Conservation (phyloP, 495 filamentous ascomycete species). For the Talaromyces liani region DNA sequence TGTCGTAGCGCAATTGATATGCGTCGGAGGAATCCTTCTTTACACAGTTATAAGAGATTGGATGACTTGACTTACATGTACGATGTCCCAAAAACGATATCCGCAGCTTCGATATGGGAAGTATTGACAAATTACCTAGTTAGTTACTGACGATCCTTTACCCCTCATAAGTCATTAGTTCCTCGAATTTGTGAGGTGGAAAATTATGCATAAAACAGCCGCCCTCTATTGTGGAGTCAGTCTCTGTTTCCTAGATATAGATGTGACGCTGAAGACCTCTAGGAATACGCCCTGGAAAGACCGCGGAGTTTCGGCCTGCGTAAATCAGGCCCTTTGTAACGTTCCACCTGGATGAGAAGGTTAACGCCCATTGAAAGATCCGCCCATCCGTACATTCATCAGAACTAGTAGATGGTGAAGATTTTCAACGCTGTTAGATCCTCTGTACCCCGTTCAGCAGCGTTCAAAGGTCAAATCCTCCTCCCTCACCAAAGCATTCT, state of each 20-base stretch:
- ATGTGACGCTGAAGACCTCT: background rate
- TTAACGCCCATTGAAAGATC: background rate
- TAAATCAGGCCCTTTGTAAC: too few relatives aligned
- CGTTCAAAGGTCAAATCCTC: background rate
- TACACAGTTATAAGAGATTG: background rate
- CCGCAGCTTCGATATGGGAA: too few relatives aligned
- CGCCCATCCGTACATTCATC: background rate
- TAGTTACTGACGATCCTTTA: background rate
- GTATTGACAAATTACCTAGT: background rate
- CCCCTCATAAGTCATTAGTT: background rate
- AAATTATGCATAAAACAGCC: background rate
- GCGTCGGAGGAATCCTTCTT: background rate
- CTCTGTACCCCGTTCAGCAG: background rate
- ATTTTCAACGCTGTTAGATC: background rate
- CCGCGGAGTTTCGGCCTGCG: background rate
- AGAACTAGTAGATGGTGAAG: background rate
- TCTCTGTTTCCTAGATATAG: background rate
- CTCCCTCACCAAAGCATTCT: background rate
- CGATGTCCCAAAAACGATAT: too few relatives aligned
- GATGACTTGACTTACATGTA: background rate
- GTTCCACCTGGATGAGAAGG: background rate
- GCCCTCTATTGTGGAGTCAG: background rate
- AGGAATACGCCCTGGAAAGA: background rate
- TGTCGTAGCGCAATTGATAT: background rate
- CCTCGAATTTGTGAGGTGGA: background rate